phyloP scores from a whole-genome alignment of 2,329 filamentous ascomycete species.

The Colletotrichum cordylinicola region DNA sequence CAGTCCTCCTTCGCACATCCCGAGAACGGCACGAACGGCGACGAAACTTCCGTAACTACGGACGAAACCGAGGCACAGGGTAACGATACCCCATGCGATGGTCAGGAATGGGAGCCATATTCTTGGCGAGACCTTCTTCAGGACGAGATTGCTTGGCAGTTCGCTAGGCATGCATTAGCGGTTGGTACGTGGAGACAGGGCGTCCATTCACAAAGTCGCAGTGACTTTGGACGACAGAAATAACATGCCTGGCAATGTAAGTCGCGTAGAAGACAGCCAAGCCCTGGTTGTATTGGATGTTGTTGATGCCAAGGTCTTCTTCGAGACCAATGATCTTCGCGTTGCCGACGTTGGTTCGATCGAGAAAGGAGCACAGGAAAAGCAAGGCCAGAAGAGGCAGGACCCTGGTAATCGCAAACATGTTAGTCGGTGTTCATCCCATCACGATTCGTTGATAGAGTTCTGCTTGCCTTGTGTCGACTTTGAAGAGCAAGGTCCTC shows the following conservation, averaged over 20 bases:
- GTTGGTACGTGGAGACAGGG: not conserved
- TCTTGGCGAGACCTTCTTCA: constrained; percentile 65
- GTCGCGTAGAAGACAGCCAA: constrained; percentile 70
- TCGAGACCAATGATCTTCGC: constrained; percentile 70
- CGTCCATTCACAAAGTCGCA: not conserved
- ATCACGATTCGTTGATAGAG: not conserved
- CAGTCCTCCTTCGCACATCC: constrained; percentile 68
- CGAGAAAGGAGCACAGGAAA: constrained; percentile 69
- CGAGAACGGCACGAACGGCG: constrained; percentile 65
- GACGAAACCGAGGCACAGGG: constrained; percentile 62
- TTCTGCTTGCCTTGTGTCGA: constrained; percentile 28
- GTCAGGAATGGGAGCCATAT: constrained; percentile 66
- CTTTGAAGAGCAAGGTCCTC: constrained; percentile 30
- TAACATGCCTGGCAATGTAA: constrained; percentile 61
- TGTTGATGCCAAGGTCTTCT: constrained; percentile 60
- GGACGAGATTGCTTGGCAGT: constrained; percentile 67
- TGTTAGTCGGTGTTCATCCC: not conserved
- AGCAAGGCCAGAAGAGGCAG: constrained; percentile 68
- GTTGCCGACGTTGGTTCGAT: constrained; percentile 77
- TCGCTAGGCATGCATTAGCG: constrained; percentile 46
- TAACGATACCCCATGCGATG: constrained; percentile 62
- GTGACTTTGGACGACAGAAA: not conserved
- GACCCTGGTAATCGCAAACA: constrained; percentile 46
- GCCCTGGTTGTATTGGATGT: constrained; percentile 68
- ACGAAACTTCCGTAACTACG: constrained; percentile 61